These are phyloP conservation scores for Termitomyces sp. DNA, from an alignment of 768 basidiomycete species.

Conservation along the genomic window DNA sequence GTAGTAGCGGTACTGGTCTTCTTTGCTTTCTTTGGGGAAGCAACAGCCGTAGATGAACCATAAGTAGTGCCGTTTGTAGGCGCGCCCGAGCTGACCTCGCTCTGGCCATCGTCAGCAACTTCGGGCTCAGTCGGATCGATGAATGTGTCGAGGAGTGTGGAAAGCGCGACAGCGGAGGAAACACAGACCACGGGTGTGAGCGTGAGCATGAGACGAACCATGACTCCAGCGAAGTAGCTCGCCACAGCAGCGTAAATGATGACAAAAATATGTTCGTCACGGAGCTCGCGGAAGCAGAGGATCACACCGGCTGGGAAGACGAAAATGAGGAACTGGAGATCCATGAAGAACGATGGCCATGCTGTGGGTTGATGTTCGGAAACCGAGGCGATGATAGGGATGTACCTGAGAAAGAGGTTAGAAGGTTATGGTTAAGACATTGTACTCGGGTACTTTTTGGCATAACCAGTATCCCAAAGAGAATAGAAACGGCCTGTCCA, in stretches of 20 bases:
- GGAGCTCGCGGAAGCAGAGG: conserved; percentile 88
- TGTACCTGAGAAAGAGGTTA: conserved; percentile 49
- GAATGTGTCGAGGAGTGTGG: conserved; percentile 83
- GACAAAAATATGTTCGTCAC: conserved; percentile 97
- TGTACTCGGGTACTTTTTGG: conserved; percentile 69
- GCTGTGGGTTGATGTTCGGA: conserved; percentile 99
- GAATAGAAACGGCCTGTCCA: conserved; percentile 99
- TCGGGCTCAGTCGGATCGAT: conserved; percentile 78
- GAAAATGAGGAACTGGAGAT: conserved; percentile 96
- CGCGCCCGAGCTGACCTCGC: conserved; percentile 9
- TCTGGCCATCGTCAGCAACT: conserved; percentile 23
- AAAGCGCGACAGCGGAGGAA: conserved; percentile 84
- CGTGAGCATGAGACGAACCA: conserved; percentile 98
- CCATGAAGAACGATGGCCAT: conserved; percentile 99
- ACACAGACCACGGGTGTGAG: conserved; percentile 97
- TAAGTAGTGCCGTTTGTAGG: conserved; percentile 10
- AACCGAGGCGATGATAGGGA: conserved; percentile 98
- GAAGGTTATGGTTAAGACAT: background rate
- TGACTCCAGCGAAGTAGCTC: conserved; percentile 98
- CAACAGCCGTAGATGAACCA: conserved; percentile 21
- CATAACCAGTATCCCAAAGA: conserved; percentile 98
- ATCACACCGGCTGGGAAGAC: conserved; percentile 95
- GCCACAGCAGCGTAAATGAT: conserved; percentile 96
- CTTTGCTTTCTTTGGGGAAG: conserved; percentile 55
- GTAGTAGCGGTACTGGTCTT: conserved; percentile 37